A percentile compares a stretch with the other conserved stretches of the same genome.
Conservation (phyloP, 805 yeast species). For the Yarrowia phangngaensis region DNA sequence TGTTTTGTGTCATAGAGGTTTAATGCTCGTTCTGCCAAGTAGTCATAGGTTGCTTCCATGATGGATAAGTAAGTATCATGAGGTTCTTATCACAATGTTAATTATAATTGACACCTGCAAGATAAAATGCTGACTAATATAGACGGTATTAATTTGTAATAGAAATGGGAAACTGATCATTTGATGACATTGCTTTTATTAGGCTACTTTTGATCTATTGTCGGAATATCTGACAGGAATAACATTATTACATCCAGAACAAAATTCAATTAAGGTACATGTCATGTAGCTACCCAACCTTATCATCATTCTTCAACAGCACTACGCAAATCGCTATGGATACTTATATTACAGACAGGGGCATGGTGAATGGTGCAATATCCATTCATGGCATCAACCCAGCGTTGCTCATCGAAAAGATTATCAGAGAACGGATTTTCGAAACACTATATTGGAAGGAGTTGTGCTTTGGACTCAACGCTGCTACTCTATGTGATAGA, state of each 20-base stretch:
- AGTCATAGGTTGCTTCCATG: slow-evolving; percentile 18
- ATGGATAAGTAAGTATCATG: background rate
- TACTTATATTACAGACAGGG: slow-evolving; percentile 34
- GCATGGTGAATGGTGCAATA: slow-evolving; percentile 34
- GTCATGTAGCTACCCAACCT: no score
- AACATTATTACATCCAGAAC: no score
- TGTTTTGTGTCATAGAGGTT: slow-evolving; percentile 5
- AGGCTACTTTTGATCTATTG: no score
- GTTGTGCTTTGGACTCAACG: slow-evolving; percentile 50
- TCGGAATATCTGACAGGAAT: no score
- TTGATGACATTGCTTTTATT: no score
- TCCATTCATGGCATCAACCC: slow-evolving; percentile 47
- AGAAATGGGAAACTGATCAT: no score
- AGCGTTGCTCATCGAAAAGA: slow-evolving; percentile 53
- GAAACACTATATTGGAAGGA: slow-evolving; percentile 59
- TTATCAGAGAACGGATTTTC: slow-evolving; percentile 52
- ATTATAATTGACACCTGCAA: no score
- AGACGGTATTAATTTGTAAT: no score
- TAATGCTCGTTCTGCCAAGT: slow-evolving; percentile 14
- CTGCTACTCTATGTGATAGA: slow-evolving; percentile 50
- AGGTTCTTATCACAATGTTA: no score
- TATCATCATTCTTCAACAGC: background rate
- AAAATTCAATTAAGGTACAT: no score
- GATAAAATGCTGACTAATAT: no score
- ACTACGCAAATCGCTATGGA: slow-evolving; percentile 14